phyloP scores from a whole-genome alignment of 441 rosid genomes.

The Metrosideros polymorpha region DNA sequence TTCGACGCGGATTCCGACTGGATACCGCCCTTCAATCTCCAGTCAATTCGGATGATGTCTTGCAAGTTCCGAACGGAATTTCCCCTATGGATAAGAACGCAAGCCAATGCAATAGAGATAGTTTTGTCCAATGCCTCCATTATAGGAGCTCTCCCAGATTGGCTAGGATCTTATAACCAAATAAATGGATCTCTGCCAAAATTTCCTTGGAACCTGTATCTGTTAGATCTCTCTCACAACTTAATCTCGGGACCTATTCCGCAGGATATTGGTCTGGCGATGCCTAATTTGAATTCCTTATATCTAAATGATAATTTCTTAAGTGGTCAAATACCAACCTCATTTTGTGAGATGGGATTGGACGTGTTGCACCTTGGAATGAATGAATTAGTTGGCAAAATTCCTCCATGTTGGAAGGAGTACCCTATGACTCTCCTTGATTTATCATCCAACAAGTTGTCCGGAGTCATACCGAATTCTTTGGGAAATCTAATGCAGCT shows the following conservation, averaged over 20 bases:
- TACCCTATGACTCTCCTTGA: accelerated
- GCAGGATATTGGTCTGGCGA: not conserved
- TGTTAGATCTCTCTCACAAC: not conserved
- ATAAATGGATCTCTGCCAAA: not conserved
- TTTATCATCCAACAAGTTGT: not conserved
- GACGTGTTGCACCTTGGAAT: accelerated
- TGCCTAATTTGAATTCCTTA: accelerated
- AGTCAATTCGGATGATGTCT: accelerated
- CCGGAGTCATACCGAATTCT: not conserved
- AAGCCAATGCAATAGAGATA: accelerated
- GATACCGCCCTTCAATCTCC: not conserved
- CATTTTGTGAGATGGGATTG: not conserved
- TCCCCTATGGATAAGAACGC: not conserved
- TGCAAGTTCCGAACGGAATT: accelerated
- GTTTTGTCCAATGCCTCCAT: not conserved
- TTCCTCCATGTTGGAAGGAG: not conserved
- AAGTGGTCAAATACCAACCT: not conserved
- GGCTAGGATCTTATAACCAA: not conserved
- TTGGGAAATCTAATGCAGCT: accelerated
- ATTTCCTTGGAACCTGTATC: not conserved
- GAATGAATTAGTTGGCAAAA: not conserved
- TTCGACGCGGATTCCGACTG: not conserved
- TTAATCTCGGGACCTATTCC: not conserved
- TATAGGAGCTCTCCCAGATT: accelerated
- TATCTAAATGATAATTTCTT: not conserved